Conservation (phyloP, 257 asterid species). For the Solanum dulcamara region DNA sequence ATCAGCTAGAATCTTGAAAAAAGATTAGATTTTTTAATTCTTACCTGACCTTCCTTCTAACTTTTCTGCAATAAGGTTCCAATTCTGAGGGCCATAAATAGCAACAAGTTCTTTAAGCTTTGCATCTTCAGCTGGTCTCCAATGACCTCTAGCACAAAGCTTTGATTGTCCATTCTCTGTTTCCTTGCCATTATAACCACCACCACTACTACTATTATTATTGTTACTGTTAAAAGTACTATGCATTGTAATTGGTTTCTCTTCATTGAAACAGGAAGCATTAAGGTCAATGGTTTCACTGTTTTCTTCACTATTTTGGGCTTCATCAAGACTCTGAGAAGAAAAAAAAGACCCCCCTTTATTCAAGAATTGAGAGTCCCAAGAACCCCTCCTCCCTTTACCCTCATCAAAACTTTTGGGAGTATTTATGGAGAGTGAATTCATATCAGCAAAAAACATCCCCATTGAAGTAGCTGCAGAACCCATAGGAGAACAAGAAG, state of each 20-base stretch:
- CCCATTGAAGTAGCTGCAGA: slow-evolving; percentile 21
- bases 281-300: slow-evolving; percentile 41
- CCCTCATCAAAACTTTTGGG: background rate
- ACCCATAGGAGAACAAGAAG: slow-evolving; percentile 1
- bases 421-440: slow-evolving; percentile 15
- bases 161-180: slow-evolving; percentile 35
- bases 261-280: slow-evolving; percentile 17
- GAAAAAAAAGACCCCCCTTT: background rate
- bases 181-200: slow-evolving; percentile 10
- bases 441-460: slow-evolving; percentile 28
- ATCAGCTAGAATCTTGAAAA: too few species aligned
- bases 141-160: slow-evolving; percentile 76
- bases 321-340: background rate
- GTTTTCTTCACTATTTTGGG: slow-evolving; percentile 3
- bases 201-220: background rate
- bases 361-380: slow-evolving; percentile 7
- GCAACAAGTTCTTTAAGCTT: slow-evolving; percentile 79
- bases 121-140: slow-evolving; percentile 87
- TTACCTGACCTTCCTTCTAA: slow-evolving; percentile 78
- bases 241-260: slow-evolving; percentile 7
- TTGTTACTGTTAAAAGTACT: background rate
- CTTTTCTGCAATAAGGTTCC: slow-evolving; percentile 83
- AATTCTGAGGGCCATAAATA: slow-evolving; percentile 79
- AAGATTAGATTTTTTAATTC: background rate
- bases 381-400: background rate